A percentile compares a stretch with the other conserved stretches of the same genome.
phyloP scores from a whole-genome alignment of 2,329 filamentous ascomycete species.

The Ramularia collo-cygni region DNA sequence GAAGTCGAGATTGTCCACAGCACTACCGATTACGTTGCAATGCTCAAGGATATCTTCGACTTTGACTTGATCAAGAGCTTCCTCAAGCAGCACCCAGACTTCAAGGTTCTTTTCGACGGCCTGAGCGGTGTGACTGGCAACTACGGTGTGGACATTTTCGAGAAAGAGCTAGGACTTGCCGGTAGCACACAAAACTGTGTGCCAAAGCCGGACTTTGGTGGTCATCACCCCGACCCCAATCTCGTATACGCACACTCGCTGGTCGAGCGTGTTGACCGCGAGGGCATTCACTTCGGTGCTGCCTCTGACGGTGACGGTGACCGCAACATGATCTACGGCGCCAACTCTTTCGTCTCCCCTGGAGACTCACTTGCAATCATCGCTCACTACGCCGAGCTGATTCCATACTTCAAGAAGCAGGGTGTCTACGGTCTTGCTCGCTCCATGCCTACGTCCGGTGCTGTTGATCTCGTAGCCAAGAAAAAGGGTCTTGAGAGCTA shows the following conservation, averaged over 20 bases:
- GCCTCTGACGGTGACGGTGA: slow-evolving; percentile 96
- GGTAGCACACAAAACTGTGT: slow-evolving; percentile 84
- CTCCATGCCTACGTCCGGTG: slow-evolving; percentile 95
- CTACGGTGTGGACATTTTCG: slow-evolving; percentile 91
- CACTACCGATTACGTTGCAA: slow-evolving; percentile 80
- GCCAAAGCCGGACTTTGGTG: slow-evolving; percentile 90
- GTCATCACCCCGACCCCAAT: slow-evolving; percentile 96
- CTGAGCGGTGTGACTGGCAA: slow-evolving; percentile 92
- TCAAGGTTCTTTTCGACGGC: slow-evolving; percentile 95
- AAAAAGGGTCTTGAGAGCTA: slow-evolving; percentile 87
- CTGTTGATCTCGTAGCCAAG: slow-evolving; percentile 92
- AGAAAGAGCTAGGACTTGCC: slow-evolving; percentile 81
- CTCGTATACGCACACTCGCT: slow-evolving; percentile 93
- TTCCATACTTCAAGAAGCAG: slow-evolving; percentile 97
- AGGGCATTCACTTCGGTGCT: slow-evolving; percentile 88
- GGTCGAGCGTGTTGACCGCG: slow-evolving; percentile 87
- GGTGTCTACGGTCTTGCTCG: slow-evolving; percentile 92
- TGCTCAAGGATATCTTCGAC: slow-evolving; percentile 98
- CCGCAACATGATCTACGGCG: slow-evolving; percentile 99
- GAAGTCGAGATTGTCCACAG: slow-evolving; percentile 96
- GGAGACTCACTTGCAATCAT: slow-evolving; percentile 98
- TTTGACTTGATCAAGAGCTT: slow-evolving; percentile 94
- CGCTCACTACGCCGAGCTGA: slow-evolving; percentile 89
- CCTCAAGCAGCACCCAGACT: slow-evolving; percentile 77
- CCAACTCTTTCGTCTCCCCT: slow-evolving; percentile 91